Percentiles rank a stretch among this genome's conserved stretches.
Evolutionary conservation across 352 stramenopile species (phyloP).

Genomic region (Pythium rishiriense): DNA sequence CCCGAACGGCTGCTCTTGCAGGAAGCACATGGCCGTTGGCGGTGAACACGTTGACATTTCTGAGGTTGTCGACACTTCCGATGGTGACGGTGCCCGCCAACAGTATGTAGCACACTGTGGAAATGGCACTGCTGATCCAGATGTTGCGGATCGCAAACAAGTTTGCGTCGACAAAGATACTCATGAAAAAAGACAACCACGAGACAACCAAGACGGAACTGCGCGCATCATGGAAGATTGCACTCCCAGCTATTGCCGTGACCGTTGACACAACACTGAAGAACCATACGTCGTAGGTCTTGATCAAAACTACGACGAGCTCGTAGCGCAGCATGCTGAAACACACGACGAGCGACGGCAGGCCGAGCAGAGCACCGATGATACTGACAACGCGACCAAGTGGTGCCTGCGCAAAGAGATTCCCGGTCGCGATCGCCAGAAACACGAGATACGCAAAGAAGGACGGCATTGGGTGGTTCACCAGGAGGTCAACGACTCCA

Average conservation of each 20-base stretch:
- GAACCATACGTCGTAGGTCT: conserved; percentile 15
- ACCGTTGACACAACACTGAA: conserved; percentile 6
- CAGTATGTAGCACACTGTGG: neutral
- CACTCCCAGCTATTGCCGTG: neutral
- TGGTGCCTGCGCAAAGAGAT: neutral
- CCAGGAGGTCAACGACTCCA: neutral
- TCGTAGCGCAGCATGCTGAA: conserved; percentile 9
- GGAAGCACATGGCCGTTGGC: conserved; percentile 6
- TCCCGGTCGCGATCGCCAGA: neutral
- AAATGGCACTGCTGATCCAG: neutral
- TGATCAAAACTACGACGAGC: neutral
- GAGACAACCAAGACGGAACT: neutral
- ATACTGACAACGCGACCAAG: neutral
- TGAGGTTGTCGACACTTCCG: neutral
- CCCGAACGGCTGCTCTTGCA: neutral
- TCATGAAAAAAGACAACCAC: conserved; percentile 1
- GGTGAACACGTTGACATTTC: neutral
- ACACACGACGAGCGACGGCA: neutral
- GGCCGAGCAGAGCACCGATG: neutral
- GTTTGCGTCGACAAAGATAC: conserved; percentile 10
- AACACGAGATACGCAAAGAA: neutral
- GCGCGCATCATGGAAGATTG: neutral
- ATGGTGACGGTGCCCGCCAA: neutral
- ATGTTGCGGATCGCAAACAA: conserved; percentile 6
- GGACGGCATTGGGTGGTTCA: neutral